Evolutionary conservation across 345 rosid species (phyloP).

Genomic region (Populus davidiana): DNA sequence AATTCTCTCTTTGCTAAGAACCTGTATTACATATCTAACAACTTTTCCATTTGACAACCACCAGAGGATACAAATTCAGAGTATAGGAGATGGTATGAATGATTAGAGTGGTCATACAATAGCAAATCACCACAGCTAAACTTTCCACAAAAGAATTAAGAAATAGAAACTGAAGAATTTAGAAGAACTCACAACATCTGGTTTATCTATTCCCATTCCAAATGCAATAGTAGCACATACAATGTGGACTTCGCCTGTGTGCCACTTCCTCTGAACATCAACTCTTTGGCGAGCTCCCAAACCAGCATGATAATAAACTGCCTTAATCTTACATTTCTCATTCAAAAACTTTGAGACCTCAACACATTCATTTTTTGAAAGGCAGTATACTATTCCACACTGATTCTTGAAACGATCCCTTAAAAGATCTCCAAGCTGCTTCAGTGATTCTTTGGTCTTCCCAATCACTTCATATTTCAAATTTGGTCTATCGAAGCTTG

Average conservation of each 20-base stretch:
- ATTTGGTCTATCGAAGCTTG: conserved; percentile 92
- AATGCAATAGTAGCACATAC: conserved; percentile 92
- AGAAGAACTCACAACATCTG: conserved; percentile 64
- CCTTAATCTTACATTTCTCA: conserved; percentile 66
- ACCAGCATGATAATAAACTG: conserved; percentile 80
- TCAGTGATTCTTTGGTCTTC: conserved; percentile 69
- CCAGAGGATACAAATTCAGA: not conserved
- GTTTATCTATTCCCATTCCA: conserved; percentile 98
- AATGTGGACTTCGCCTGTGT: conserved; percentile 67
- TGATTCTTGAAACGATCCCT: conserved; percentile 63
- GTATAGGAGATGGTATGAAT: not conserved
- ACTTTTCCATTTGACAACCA: not conserved
- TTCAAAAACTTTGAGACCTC: conserved; percentile 75
- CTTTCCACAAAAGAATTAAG: not conserved
- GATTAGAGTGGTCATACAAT: not conserved
- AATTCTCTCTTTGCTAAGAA: no score
- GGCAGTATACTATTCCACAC: conserved; percentile 81
- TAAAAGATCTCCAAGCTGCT: conserved; percentile 76
- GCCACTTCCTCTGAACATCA: conserved; percentile 81
- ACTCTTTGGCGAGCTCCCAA: conserved; percentile 69
- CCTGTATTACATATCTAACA: not conserved
- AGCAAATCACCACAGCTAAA: not conserved
- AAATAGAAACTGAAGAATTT: not conserved
- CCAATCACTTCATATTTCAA: conserved; percentile 76
- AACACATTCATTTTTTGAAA: conserved; percentile 78